Conservation (phyloP, 2,329 filamentous ascomycete genomes). For the Blastomyces silverae region DNA sequence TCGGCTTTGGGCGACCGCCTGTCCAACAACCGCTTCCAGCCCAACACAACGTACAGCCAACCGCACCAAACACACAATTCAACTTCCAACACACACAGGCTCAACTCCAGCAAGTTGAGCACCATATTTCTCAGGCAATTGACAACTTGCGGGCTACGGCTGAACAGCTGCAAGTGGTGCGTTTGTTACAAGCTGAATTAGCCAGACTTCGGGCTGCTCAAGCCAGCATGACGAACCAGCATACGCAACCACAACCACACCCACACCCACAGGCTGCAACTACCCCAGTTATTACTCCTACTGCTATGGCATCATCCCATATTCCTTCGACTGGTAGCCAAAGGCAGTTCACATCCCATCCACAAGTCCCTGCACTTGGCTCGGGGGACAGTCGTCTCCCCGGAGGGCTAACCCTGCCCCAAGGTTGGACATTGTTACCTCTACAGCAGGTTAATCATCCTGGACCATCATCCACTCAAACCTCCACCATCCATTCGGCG, state of each 20-base stretch:
- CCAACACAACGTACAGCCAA: conserved; percentile 18
- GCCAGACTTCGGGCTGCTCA: conserved; percentile 55
- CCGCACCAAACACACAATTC: conserved; percentile 12
- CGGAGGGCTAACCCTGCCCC: conserved; percentile 46
- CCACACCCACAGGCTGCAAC: conserved; percentile 11
- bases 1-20: conserved; percentile 36
- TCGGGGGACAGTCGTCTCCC: conserved; percentile 45
- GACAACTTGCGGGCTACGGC: conserved; percentile 56
- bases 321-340: conserved; percentile 21
- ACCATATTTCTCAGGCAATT: conserved; percentile 62
- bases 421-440: conserved; percentile 48
- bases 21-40: conserved; percentile 20
- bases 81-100: conserved; percentile 42
- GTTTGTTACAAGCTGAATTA: conserved; percentile 61
- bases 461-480: conserved; percentile 5
- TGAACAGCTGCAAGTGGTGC: conserved; percentile 62
- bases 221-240: conserved; percentile 21
- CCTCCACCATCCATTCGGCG: not conserved
- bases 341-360: conserved; percentile 29
- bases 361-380: conserved; percentile 30
- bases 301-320: conserved; percentile 17
- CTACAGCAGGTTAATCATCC: conserved; percentile 32
- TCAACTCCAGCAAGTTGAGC: conserved; percentile 60
- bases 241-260: conserved; percentile 12
- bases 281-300: conserved; percentile 13